Percentiles rank a stretch among this genome's conserved stretches.
These are phyloP conservation scores for Auricularia auricula-judae DNA, from an alignment of 768 basidiomycete species.

Conservation along the genomic window DNA sequence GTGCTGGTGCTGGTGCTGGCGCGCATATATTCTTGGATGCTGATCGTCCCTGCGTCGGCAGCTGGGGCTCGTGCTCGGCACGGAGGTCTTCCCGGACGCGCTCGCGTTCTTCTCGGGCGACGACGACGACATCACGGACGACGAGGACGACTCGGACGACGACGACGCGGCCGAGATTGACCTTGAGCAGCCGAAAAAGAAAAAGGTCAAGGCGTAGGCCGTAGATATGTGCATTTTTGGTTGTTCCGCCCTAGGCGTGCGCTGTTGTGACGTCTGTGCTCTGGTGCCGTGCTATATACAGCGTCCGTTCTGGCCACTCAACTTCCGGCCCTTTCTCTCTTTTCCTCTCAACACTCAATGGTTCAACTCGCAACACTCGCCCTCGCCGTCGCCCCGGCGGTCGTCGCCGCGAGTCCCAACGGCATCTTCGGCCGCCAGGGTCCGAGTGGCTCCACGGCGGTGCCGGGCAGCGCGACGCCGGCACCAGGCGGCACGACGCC, in stretches of 20 bases:
- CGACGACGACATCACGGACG: slow-evolving; percentile 55
- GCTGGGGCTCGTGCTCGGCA: slow-evolving; percentile 63
- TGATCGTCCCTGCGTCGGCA: slow-evolving; percentile 16
- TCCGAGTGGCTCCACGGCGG: not conserved
- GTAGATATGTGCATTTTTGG: not conserved
- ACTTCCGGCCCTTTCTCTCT: not conserved
- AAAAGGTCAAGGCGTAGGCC: slow-evolving; percentile 50
- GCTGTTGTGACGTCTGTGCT: not conserved
- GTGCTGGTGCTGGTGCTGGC: not conserved
- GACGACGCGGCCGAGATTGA: slow-evolving; percentile 67
- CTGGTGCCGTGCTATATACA: not conserved
- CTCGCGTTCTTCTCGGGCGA: slow-evolving; percentile 76
- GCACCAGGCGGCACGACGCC: not conserved
- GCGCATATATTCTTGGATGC: not conserved
- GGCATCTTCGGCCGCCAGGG: not conserved
- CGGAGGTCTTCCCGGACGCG: slow-evolving; percentile 70
- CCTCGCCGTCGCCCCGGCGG: not conserved
- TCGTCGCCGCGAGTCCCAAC: not conserved
- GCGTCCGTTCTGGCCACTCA: not conserved
- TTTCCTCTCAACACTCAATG: not conserved
- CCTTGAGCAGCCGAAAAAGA: slow-evolving; percentile 69
- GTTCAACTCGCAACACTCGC: not conserved
- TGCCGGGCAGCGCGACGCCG: too few relatives aligned
- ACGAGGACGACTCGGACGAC: slow-evolving; percentile 44
- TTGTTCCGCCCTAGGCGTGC: not conserved